Evolutionary conservation across 805 yeast species (phyloP), one percentile per base, ranked within the genome.

Genomic region (Torulaspora quercuum): DNA sequence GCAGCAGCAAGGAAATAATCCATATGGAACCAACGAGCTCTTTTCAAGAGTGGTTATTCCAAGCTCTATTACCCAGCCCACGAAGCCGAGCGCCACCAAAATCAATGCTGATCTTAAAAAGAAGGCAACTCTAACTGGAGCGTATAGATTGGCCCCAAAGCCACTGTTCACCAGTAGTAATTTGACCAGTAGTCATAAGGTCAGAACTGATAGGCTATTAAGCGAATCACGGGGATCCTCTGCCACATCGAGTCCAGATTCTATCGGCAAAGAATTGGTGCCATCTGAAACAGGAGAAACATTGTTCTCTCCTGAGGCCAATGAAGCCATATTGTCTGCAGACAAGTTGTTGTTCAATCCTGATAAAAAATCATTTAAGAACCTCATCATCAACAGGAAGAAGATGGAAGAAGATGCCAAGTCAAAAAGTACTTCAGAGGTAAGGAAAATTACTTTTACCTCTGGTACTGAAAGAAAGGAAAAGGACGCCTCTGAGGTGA

Each of bases 11-110:
- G 64, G 39, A 68, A 70, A 41, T 24, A 50, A 57, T 55, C 95
- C 96, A 28, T 89, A 85, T 55, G 95, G 95, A 1, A 72, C 76
- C 31, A 80, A 80, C 49, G 83, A 88, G 5, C 65, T 89, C 35
- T 86, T 84, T 49, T 40, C 64, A 3, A 59, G 56, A 33, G 52
- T 52, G 27, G 57, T 59, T 20, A 53, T 62, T n/a, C 65, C 64
- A 7, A 49, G 52, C 18, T 55, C 65, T 10, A 64, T 69, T 16
- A 65, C 72, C 3, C 54, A 52, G 28, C 61, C 67, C 8, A 52
- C 64, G 8, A 69, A 67, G 25, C 70, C 75, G 7, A 63, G 73
- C 6, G 70, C 69, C 4, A 72, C 70, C 16, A 78, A 81, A 5
- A 49, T 74, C 5, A 59, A 63, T 14, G 60, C 66, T 3, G 58